Evolutionary conservation across 176 grass and related monocot genomes (phyloP).

Genomic region (Zoysia japonica): DNA sequence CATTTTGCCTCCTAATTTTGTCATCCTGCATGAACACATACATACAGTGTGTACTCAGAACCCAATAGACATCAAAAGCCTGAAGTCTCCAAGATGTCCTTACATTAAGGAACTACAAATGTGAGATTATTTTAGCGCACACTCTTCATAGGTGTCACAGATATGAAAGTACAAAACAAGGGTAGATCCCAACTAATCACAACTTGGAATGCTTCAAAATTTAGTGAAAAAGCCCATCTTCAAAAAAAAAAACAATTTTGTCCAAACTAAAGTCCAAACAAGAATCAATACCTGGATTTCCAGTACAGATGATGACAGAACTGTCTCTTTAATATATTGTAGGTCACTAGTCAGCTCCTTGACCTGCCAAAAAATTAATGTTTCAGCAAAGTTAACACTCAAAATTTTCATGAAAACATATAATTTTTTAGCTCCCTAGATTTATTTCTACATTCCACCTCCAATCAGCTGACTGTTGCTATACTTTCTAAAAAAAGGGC

Average conservation of each 20-base stretch:
- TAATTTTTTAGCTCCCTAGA: background rate
- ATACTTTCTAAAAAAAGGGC: background rate
- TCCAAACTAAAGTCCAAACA: background rate
- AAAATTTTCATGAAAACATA: background rate
- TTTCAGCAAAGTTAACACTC: background rate
- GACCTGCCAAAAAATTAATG: constrained; percentile 54
- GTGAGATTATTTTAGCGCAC: background rate
- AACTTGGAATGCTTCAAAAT: background rate
- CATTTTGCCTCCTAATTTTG: constrained; percentile 54
- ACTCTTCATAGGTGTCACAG: background rate
- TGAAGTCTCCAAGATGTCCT: background rate
- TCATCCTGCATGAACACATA: constrained; percentile 43
- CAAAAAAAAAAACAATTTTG: background rate
- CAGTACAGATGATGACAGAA: constrained; percentile 55
- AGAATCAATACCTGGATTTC: constrained; percentile 57
- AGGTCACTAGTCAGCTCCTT: constrained; percentile 42
- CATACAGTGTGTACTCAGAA: background rate
- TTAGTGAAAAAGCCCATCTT: background rate
- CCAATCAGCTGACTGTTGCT: background rate
- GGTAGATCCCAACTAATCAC: background rate
- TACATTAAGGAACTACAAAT: background rate
- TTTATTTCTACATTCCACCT: background rate
- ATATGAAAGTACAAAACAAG: background rate
- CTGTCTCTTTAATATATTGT: constrained; percentile 56
- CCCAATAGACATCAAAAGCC: background rate